Conservation (phyloP, 2,329 filamentous ascomycete genomes). For the Aspergillus fumigatus region DNA sequence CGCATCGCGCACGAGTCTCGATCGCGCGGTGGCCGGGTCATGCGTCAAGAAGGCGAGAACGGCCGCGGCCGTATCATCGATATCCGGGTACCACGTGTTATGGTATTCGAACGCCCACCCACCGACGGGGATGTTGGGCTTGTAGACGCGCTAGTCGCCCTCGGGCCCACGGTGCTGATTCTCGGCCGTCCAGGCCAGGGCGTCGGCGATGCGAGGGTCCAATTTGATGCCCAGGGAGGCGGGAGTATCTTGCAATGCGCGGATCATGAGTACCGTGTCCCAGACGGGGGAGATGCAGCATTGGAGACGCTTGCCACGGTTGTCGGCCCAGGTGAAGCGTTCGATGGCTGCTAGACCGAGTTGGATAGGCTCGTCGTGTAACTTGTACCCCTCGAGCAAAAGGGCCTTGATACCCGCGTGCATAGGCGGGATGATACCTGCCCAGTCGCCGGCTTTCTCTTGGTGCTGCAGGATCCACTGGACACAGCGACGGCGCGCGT, state of each 20-base stretch:
- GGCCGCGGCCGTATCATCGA: constrained; percentile 30
- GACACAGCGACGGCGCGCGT: constrained; percentile 17
- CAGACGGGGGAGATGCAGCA: constrained; percentile 28
- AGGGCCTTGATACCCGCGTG: constrained; percentile 23
- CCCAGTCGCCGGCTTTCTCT: constrained; percentile 27
- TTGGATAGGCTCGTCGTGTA: constrained; percentile 13
- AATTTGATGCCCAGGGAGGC: constrained; percentile 1
- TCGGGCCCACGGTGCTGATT: constrained; percentile 19
- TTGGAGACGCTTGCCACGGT: constrained; percentile 24
- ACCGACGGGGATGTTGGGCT: constrained; percentile 18
- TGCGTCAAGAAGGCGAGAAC: constrained; percentile 26
- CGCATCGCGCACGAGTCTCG: constrained; percentile 6
- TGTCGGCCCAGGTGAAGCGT: constrained; percentile 20
- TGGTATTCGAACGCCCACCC: constrained; percentile 30
- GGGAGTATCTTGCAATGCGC: background rate
- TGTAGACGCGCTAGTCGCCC: constrained; percentile 30
- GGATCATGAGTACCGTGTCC: constrained; percentile 33
- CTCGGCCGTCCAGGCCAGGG: background rate
- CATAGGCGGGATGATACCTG: constrained; percentile 28
- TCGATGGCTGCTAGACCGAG: constrained; percentile 25
- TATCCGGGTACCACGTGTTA: constrained; percentile 32
- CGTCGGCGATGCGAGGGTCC: constrained; percentile 2
- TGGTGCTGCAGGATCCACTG: constrained; percentile 31
- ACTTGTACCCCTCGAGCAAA: constrained; percentile 21
- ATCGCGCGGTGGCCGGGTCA: constrained; percentile 4